Conservation (phyloP, 2,329 filamentous ascomycete species). For the Chrysoporthe deuterocubensis region DNA sequence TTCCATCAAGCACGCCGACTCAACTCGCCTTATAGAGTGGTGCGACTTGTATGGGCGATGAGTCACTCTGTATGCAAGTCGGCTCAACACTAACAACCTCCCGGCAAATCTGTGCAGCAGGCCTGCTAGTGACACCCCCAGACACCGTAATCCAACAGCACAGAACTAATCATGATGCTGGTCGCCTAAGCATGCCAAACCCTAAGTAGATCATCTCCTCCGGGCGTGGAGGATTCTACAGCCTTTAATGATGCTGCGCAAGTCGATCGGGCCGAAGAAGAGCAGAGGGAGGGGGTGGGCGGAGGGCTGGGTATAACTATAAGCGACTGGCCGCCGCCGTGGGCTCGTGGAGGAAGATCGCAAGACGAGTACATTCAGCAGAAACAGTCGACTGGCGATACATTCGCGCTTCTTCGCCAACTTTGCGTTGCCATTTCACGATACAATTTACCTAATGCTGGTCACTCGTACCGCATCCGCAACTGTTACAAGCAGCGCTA, state of each 20-base stretch:
- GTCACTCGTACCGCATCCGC: neutral
- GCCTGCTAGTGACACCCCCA: neutral
- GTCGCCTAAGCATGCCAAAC: too few species aligned
- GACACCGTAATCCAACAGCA: neutral
- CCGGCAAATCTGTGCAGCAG: neutral
- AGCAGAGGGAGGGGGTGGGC: neutral
- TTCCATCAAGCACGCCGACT: neutral
- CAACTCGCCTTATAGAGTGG: neutral
- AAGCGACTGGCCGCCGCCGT: neutral
- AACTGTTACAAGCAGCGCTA: neutral
- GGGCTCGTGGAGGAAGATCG: neutral
- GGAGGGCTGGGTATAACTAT: neutral
- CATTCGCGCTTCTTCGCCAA: too few species aligned
- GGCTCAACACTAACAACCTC: neutral
- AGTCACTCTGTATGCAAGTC: slow-evolving; percentile 3
- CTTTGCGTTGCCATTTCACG: too few species aligned
- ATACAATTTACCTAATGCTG: neutral
- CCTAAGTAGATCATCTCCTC: too few species aligned
- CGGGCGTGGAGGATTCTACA: too few species aligned
- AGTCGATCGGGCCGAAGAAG: neutral
- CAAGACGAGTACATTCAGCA: too few species aligned
- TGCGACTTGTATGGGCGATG: slow-evolving; percentile 1
- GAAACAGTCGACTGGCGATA: neutral
- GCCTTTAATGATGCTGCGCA: neutral
- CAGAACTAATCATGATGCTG: neutral